phyloP scores from a whole-genome alignment of 345 rosid genomes.

The Lumnitzera racemosa region DNA sequence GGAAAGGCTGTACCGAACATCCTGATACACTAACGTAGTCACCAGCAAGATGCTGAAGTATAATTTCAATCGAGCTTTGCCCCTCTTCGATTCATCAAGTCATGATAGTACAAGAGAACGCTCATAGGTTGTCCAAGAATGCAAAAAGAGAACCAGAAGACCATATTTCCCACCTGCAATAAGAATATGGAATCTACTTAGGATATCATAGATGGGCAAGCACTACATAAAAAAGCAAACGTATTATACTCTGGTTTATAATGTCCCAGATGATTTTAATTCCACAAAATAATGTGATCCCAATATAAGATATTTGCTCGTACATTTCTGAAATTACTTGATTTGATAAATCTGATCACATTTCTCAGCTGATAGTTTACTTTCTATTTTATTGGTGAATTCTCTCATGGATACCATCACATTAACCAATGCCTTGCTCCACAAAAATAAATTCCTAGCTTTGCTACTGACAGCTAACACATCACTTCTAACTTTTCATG shows the following conservation, averaged over 20 bases:
- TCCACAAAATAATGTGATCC: too few relatives aligned
- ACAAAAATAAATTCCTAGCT: too few relatives aligned
- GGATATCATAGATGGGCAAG: not conserved
- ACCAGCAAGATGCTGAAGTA: not conserved
- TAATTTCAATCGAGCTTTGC: slow-evolving; percentile 5
- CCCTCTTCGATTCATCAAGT: slow-evolving; percentile 82
- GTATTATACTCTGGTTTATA: too few relatives aligned
- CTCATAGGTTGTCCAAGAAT: slow-evolving; percentile 98
- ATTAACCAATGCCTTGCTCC: too few relatives aligned
- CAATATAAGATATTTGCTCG: not conserved
- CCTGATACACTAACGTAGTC: too few relatives aligned
- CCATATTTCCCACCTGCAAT: slow-evolving; percentile 86
- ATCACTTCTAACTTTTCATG: too few relatives aligned
- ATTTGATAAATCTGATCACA: too few relatives aligned
- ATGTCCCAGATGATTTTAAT: too few relatives aligned
- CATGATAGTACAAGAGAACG: slow-evolving; percentile 86
- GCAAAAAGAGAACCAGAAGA: slow-evolving; percentile 92
- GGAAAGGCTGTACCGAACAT: too few relatives aligned
- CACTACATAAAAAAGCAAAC: too few relatives aligned
- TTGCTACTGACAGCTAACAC: too few relatives aligned
- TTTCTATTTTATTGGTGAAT: not conserved
- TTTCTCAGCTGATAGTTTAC: not conserved
- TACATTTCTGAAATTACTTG: too few relatives aligned
- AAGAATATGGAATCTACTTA: not conserved
- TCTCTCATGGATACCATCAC: not conserved